phyloP scores from a whole-genome alignment of 2,329 filamentous ascomycete species.

The Stemphylium vesicarium region DNA sequence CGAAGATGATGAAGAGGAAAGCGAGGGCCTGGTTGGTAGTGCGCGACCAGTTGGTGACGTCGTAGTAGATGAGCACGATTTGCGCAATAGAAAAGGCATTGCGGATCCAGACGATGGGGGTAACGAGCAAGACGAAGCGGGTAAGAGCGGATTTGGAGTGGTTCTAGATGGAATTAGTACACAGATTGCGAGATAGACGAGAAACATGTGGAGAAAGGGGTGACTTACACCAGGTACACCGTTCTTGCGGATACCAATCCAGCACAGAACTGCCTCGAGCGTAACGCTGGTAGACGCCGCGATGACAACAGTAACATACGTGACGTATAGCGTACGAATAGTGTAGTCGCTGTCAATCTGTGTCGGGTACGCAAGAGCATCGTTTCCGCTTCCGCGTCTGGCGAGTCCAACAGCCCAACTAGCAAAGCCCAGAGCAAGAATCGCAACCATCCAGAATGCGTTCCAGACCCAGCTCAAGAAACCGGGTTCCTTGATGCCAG shows the following conservation, averaged over 20 bases:
- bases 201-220: neutral
- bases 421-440: slow-evolving; percentile 21
- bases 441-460: slow-evolving; percentile 20
- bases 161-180: neutral
- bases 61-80: slow-evolving; percentile 19
- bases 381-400: slow-evolving; percentile 7
- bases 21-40: slow-evolving; percentile 26
- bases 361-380: slow-evolving; percentile 12
- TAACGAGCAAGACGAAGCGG: slow-evolving; percentile 19
- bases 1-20: slow-evolving; percentile 31
- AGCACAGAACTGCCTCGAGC: slow-evolving; percentile 19
- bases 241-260: slow-evolving; percentile 22
- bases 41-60: slow-evolving; percentile 21
- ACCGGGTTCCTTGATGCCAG: slow-evolving; percentile 20
- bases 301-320: slow-evolving; percentile 16
- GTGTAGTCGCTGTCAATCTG: neutral
- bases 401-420: slow-evolving; percentile 21
- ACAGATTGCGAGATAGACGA: too few relatives aligned
- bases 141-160: slow-evolving; percentile 16
- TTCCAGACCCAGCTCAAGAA: slow-evolving; percentile 21
- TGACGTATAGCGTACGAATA: slow-evolving; percentile 15
- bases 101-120: slow-evolving; percentile 21
- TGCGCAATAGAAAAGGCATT: slow-evolving; percentile 27
- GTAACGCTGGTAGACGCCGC: slow-evolving; percentile 19
- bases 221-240: slow-evolving; percentile 19